phyloP scores from a whole-genome alignment of 139 green algal species.

The Micromonas pusilla region DNA sequence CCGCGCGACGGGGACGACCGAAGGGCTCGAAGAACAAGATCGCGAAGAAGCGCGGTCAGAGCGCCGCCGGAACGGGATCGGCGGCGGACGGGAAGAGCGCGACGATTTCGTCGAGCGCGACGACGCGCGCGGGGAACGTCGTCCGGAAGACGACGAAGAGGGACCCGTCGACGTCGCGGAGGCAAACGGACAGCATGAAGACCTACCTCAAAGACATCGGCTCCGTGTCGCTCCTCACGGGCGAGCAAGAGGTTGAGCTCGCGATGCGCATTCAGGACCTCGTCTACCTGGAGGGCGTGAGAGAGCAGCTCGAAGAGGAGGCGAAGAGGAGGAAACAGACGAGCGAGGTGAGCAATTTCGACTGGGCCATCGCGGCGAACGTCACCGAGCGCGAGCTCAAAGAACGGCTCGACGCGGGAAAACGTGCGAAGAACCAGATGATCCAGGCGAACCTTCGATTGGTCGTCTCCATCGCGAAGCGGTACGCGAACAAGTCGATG shows the following conservation, averaged over 20 bases:
- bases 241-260: conserved; percentile 68
- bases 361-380: conserved; percentile 52
- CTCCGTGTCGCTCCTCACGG: conserved; percentile 45
- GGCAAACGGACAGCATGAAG: conserved; percentile 17
- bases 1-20: too few relatives aligned
- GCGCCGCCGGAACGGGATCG: too few relatives aligned
- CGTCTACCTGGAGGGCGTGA: conserved; percentile 30
- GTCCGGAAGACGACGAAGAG: not conserved
- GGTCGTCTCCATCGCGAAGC: conserved; percentile 80
- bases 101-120: too few relatives aligned
- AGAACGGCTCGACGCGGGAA: conserved; percentile 40
- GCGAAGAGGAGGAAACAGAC: conserved; percentile 38
- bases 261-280: conserved; percentile 60
- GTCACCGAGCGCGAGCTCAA: conserved; percentile 35
- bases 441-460: conserved; percentile 85
- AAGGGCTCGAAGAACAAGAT: too few relatives aligned
- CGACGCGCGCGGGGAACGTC: not conserved
- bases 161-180: too few relatives aligned
- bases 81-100: too few relatives aligned
- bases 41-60: too few relatives aligned
- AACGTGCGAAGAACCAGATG: conserved; percentile 71
- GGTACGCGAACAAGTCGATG: conserved; percentile 64
- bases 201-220: conserved; percentile 25
- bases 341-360: conserved; percentile 42
- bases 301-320: conserved; percentile 39